Conservation (phyloP, 192 early-diverging fungal species). For the Entophlyctis luteolus region DNA sequence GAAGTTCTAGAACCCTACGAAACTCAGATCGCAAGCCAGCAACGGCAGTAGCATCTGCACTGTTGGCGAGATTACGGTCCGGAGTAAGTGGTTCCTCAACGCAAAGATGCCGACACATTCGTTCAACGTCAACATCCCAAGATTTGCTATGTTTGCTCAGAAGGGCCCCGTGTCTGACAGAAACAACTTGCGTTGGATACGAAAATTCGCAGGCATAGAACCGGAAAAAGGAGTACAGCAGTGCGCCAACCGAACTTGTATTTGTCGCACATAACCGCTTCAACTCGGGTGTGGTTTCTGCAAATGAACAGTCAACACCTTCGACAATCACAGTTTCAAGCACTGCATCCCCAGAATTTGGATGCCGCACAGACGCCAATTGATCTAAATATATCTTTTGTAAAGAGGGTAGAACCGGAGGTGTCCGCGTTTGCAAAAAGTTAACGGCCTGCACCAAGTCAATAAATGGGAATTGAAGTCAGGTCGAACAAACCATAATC, state of each 20-base stretch:
- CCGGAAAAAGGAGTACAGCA: constrained; percentile 84
- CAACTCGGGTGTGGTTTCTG: constrained; percentile 61
- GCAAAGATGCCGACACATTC: constrained; percentile 68
- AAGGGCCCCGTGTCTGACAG: constrained; percentile 72
- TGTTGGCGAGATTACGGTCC: constrained; percentile 84
- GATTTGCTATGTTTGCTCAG: constrained; percentile 79
- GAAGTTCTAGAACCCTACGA: constrained; percentile 48
- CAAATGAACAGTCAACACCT: constrained; percentile 71
- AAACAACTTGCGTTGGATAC: constrained; percentile 76
- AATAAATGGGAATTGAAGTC: background rate
- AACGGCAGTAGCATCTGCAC: constrained; percentile 73
- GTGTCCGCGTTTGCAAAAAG: constrained; percentile 85
- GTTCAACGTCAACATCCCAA: constrained; percentile 72
- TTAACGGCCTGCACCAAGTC: constrained; percentile 56
- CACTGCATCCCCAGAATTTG: background rate
- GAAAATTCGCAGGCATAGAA: constrained; percentile 75
- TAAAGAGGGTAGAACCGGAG: constrained; percentile 83
- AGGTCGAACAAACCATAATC: constrained; percentile 58
- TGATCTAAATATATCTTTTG: constrained; percentile 56
- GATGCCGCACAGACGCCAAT: background rate
- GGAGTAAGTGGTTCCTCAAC: constrained; percentile 92
- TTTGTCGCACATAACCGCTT: constrained; percentile 68
- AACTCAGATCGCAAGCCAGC: constrained; percentile 80
- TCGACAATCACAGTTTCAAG: constrained; percentile 31
- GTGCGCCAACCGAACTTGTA: constrained; percentile 67